phyloP scores from a whole-genome alignment of 2,329 filamentous ascomycete genomes.

The Ophiocordyceps camponoti-leonardi region DNA sequence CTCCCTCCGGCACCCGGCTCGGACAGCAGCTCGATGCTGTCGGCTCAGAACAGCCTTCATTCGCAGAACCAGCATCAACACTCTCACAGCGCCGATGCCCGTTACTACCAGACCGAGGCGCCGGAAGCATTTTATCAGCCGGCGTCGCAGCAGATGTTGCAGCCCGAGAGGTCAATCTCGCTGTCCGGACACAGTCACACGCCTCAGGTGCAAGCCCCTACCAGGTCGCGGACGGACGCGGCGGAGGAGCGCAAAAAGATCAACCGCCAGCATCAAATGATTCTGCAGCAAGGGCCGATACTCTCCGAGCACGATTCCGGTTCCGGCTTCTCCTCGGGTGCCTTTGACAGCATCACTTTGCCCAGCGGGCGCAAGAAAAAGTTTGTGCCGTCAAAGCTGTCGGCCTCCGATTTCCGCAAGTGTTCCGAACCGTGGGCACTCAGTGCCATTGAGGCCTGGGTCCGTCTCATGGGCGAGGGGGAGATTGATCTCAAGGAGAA shows the following conservation, averaged over 20 bases:
- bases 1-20: constrained; percentile 43
- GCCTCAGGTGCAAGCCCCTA: constrained; percentile 63
- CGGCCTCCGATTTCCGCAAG: constrained; percentile 61
- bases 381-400: constrained; percentile 75
- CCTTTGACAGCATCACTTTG: constrained; percentile 71
- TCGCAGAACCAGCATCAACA: constrained; percentile 31
- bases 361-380: constrained; percentile 64
- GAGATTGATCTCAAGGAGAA: constrained; percentile 76
- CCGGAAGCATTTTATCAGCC: constrained; percentile 34
- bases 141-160: constrained; percentile 17
- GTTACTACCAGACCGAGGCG: constrained; percentile 18
- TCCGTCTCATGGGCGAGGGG: constrained; percentile 77
- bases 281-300: constrained; percentile 31
- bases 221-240: constrained; percentile 85
- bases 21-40: constrained; percentile 38
- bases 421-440: constrained; percentile 88
- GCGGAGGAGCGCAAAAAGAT: constrained; percentile 48
- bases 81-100: constrained; percentile 29
- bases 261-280: constrained; percentile 31
- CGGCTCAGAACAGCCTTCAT: constrained; percentile 21
- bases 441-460: constrained; percentile 72
- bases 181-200: constrained; percentile 67
- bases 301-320: constrained; percentile 41
- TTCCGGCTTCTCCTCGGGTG: constrained; percentile 32
- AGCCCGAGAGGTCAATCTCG: constrained; percentile 60